These are phyloP conservation scores for Penicillium argentinense DNA, from an alignment of 495 filamentous ascomycete genomes.

Conservation along the genomic window DNA sequence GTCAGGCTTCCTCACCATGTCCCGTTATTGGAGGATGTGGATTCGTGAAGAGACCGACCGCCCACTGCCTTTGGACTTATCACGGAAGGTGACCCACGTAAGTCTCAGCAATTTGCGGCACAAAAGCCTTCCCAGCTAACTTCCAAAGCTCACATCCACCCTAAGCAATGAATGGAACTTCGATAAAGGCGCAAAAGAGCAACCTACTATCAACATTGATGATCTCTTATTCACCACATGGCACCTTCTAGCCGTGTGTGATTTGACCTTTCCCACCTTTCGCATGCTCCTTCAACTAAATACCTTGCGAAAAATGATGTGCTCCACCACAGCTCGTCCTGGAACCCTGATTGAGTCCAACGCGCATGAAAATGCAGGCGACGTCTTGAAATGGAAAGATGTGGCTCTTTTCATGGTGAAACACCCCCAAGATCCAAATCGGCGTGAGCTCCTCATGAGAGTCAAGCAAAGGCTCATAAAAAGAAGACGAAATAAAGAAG, in stretches of 20 bases:
- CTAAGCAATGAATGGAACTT: neutral
- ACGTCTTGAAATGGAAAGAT: slow-evolving; percentile 25
- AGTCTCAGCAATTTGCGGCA: neutral
- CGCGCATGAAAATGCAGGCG: slow-evolving; percentile 13
- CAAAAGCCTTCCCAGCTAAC: neutral
- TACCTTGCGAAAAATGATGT: slow-evolving; percentile 25
- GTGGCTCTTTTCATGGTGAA: slow-evolving; percentile 24
- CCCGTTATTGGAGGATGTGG: neutral
- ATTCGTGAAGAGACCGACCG: neutral
- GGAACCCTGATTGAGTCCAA: slow-evolving; percentile 16
- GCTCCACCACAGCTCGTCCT: slow-evolving; percentile 13
- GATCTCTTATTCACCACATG: neutral
- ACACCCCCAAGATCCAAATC: slow-evolving; percentile 11
- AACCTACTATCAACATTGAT: neutral
- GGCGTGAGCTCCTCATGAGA: slow-evolving; percentile 22
- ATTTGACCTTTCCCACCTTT: neutral
- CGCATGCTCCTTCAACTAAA: slow-evolving; percentile 3
- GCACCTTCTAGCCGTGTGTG: neutral
- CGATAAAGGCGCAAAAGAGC: neutral
- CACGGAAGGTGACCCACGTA: neutral
- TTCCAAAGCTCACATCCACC: neutral
- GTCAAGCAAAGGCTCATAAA: slow-evolving; percentile 19
- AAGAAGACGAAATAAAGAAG: slow-evolving; percentile 19
- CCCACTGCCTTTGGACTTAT: neutral
- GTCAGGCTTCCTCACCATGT: neutral